Evolutionary conservation across 2,329 filamentous ascomycete species (phyloP), one percentile per base, ranked within the genome.

Genomic region (Trichophyton benhamiae): DNA sequence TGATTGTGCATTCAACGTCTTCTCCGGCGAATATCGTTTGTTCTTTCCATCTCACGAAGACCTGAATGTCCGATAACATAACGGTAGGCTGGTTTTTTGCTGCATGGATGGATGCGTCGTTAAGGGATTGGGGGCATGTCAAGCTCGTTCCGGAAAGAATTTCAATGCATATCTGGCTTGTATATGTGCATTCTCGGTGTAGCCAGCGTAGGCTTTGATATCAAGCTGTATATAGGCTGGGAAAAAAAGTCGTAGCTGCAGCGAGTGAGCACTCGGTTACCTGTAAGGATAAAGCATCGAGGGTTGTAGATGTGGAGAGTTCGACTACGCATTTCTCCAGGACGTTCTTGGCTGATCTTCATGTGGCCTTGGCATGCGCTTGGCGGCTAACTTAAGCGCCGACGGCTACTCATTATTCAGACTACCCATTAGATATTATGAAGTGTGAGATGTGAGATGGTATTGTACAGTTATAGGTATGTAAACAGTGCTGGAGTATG

Each of bases 1-100:
- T 96, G 74, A 99, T 95, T 67, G 87, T 91, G 76, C 94, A 97
- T 77, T 91, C 89, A 71, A 97, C 83, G 71, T 96, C 88, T 79
- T 99, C 94, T 75, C 94, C 94, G 62, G 94, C 89, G 77, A 97
- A 99, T 69, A 99, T 89, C 64, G 89, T 91, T 74, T 92, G 86
- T 72, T 95, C 89, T 74, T 90, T 87, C 88, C 92, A 99, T 77
- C 87, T 86, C 74, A 99, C 89, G 74, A 92, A 96, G 75, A 96
- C 92, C 74, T 91, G 88, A 73, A 99, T 90, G 79, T 95, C 92
- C 76, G 81, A 83, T 72, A 78, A 76, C 65, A 66, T 66, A 53
- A 53, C 58, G 65, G 59, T 52, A 2, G 53, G 17, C 30, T 13
- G 36, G 11, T 36, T 41, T 57, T 41, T 59, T 59, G 38, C 61